These are phyloP conservation scores for Pseudonitzschia multiseries DNA, from an alignment of 108 stramenopile genomes.

Conservation along the genomic window DNA sequence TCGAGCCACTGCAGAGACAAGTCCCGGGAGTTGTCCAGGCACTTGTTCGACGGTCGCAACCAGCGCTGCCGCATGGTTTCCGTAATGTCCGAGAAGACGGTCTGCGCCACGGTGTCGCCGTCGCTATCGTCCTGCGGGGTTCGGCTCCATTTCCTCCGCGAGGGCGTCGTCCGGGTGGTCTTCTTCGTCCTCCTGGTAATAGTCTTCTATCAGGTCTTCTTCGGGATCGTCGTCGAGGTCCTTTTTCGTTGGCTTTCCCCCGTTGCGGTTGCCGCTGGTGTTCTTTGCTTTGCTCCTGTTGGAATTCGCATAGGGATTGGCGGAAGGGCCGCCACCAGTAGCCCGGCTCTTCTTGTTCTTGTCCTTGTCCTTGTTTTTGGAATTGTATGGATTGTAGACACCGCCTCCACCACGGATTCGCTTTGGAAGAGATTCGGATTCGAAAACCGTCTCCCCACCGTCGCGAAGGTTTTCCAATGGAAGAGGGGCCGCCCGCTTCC, in stretches of 20 bases:
- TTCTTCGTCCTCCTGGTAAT: conserved; percentile 13
- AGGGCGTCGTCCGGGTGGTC: conserved; percentile 21
- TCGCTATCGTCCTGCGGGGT: conserved; percentile 14
- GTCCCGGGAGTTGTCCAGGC: conserved; percentile 42
- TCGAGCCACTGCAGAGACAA: conserved; percentile 95
- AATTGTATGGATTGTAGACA: conserved; percentile 9
- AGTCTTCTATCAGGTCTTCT: conserved; percentile 11
- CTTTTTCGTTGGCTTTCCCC: not conserved
- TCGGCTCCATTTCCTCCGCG: conserved; percentile 12
- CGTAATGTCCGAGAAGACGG: conserved; percentile 35
- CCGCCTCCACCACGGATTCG: conserved; percentile 62
- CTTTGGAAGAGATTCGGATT: conserved; percentile 26
- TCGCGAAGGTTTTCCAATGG: not conserved
- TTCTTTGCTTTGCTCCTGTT: not conserved
- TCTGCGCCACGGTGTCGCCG: not conserved
- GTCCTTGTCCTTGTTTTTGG: conserved; percentile 14
- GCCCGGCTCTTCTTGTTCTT: not conserved
- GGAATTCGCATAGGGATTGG: conserved; percentile 13
- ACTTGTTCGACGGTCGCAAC: conserved; percentile 51
- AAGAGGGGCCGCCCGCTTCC: not conserved
- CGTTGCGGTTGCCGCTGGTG: not conserved
- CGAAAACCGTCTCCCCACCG: not conserved
- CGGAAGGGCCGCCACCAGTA: not conserved
- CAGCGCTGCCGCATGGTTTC: conserved; percentile 33
- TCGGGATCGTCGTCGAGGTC: conserved; percentile 19